phyloP scores from a whole-genome alignment of 495 filamentous ascomycete genomes.

The Trichoderma erinaceum region DNA sequence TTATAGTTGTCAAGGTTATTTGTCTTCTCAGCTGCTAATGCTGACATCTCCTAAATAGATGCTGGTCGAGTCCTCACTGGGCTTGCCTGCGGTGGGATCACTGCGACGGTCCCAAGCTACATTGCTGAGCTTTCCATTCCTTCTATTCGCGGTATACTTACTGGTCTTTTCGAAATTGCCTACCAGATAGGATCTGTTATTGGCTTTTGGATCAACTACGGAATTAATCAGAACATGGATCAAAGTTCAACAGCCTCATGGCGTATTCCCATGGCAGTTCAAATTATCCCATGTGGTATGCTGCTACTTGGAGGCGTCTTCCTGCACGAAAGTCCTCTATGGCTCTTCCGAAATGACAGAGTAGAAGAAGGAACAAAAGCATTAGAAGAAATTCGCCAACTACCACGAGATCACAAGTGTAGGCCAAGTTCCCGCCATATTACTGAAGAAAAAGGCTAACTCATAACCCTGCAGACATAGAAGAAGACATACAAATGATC shows the following conservation, averaged over 20 bases:
- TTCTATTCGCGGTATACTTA: conserved; percentile 26
- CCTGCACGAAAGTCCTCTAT: conserved; percentile 24
- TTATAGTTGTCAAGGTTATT: not conserved
- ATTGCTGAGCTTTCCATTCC: conserved; percentile 27
- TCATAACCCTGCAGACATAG: conserved; percentile 18
- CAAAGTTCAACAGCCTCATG: conserved; percentile 18
- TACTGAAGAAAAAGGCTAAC: not conserved
- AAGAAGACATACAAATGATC: conserved; percentile 21
- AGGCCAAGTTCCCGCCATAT: not conserved
- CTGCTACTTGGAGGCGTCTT: conserved; percentile 22
- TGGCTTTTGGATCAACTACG: conserved; percentile 30
- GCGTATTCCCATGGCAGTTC: conserved; percentile 26
- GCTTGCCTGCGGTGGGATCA: conserved; percentile 26
- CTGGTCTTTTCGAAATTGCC: conserved; percentile 27
- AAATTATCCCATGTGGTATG: conserved; percentile 25
- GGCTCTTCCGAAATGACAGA: conserved; percentile 10
- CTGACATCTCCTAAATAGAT: conserved; percentile 9
- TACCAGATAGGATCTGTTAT: conserved; percentile 29
- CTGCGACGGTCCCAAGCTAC: conserved; percentile 26
- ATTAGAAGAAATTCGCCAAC: conserved; percentile 18
- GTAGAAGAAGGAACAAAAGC: conserved; percentile 5
- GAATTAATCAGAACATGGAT: conserved; percentile 23
- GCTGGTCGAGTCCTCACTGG: conserved; percentile 28
- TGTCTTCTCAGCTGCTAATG: not conserved
- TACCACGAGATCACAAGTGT: conserved; percentile 23